Conservation (phyloP, 768 basidiomycete species). For the Lanmaoa rubissima region DNA sequence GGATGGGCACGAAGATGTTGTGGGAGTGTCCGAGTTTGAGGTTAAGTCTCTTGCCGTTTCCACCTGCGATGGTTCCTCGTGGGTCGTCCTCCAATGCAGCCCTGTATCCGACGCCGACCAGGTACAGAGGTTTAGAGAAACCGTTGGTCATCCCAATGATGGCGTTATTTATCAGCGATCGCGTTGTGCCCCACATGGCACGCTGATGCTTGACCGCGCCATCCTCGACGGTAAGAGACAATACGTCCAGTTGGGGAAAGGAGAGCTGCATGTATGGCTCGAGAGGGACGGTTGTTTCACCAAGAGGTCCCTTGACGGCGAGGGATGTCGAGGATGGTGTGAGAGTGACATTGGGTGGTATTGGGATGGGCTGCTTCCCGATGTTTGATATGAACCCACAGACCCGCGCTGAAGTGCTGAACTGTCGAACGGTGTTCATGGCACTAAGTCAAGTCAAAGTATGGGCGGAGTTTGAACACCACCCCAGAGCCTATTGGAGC, state of each 20-base stretch:
- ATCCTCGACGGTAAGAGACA: conserved; percentile 50
- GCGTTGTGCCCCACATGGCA: conserved; percentile 93
- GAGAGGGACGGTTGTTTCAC: conserved; percentile 47
- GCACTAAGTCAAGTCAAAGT: background rate
- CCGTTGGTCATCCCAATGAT: conserved; percentile 88
- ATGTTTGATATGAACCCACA: conserved; percentile 55
- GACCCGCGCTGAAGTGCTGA: conserved; percentile 50
- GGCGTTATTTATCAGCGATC: conserved; percentile 87
- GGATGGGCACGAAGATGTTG: conserved; percentile 79
- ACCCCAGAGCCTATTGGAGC: conserved; percentile 23
- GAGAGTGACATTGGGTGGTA: conserved; percentile 50
- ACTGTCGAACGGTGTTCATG: conserved; percentile 34
- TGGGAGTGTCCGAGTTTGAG: conserved; percentile 95
- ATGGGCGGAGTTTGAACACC: background rate
- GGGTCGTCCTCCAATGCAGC: conserved; percentile 83
- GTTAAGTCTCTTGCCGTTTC: conserved; percentile 67
- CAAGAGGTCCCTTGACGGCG: conserved; percentile 59
- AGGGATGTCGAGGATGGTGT: conserved; percentile 36
- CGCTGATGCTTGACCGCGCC: conserved; percentile 73
- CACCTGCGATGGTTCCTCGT: conserved; percentile 52
- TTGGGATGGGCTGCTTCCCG: conserved; percentile 56
- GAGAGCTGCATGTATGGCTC: conserved; percentile 45
- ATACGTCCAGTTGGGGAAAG: conserved; percentile 31
- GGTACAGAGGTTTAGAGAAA: conserved; percentile 76
- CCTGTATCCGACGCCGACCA: conserved; percentile 95